phyloP scores from a whole-genome alignment of 2,329 filamentous ascomycete genomes.

The Aspergillus sp. region DNA sequence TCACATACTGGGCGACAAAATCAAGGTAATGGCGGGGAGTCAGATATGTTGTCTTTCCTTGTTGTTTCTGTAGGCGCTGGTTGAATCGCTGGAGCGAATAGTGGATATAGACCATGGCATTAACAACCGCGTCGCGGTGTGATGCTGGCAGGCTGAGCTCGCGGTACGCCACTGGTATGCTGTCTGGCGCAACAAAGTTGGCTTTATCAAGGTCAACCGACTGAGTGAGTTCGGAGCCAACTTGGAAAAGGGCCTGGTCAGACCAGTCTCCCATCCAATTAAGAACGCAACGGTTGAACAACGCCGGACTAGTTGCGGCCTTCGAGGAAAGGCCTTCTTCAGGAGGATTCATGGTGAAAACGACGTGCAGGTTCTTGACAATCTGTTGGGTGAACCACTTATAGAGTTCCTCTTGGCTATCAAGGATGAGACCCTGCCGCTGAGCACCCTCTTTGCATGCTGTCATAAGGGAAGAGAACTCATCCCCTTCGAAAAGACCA shows the following conservation, averaged over 20 bases:
- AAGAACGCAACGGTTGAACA: slow-evolving; percentile 99
- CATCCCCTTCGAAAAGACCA: slow-evolving; percentile 97
- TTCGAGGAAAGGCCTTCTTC: slow-evolving; percentile 93
- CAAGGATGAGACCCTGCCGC: slow-evolving; percentile 87
- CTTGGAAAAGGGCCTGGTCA: slow-evolving; percentile 97
- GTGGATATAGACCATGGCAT: slow-evolving; percentile 98
- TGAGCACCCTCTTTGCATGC: slow-evolving; percentile 98
- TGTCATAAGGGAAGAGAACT: slow-evolving; percentile 97
- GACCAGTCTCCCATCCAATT: slow-evolving; percentile 99
- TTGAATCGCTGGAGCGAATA: slow-evolving; percentile 93
- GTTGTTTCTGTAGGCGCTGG: slow-evolving; percentile 80
- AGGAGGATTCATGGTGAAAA: slow-evolving; percentile 99
- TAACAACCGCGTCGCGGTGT: slow-evolving; percentile 89
- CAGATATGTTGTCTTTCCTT: slow-evolving; percentile 87
- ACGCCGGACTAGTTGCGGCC: slow-evolving; percentile 91
- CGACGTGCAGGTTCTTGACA: slow-evolving; percentile 96
- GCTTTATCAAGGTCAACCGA: slow-evolving; percentile 92
- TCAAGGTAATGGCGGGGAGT: slow-evolving; percentile 97
- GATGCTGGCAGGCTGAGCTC: slow-evolving; percentile 80
- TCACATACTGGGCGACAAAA: slow-evolving; percentile 97
- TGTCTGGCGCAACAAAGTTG: slow-evolving; percentile 83
- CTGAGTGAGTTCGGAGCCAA: slow-evolving; percentile 90
- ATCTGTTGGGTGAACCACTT: slow-evolving; percentile 99
- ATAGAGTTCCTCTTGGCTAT: slow-evolving; percentile 99
- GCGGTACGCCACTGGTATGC: slow-evolving; percentile 87